Evolutionary conservation across 148 eudicot species (phyloP), one percentile per base, ranked within the genome.

Genomic region (Fagopyrum esculentum): DNA sequence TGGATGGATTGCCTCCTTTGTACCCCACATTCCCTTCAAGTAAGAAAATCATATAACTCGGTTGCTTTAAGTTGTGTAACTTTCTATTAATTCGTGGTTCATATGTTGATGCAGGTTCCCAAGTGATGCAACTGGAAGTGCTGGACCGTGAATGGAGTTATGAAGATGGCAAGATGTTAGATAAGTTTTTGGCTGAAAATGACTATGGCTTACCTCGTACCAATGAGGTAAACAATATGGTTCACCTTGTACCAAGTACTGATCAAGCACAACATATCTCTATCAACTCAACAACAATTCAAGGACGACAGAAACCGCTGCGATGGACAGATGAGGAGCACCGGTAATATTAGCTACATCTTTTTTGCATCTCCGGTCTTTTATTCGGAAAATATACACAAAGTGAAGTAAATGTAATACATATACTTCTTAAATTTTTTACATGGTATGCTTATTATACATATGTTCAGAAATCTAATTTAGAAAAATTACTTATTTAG

Each of bases 301-400:
- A 55, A n/a, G 22, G 35, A 60, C 19, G 66, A 6, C 66, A 60
- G 9, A 60, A 60, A 22, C 12, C 35, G 30, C 12, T 88, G 60
- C 97, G 97, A 17, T 93, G 98, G 98, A 93, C 98, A 1, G 98
- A 93, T 75, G 97, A 91, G 72, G 98, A 93, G 80, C 98, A 93
- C 35, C 91, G 84, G 98, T 93, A 81, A 86, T 90, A 4, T 60
- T 9, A 7, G 4, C 8, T 57, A 57, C 87, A 61, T 48, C 9
- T 35, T 35, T 12, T 68, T 22, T 22, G 26, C 26, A 22, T 22
- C 26, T 22, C 26, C 26, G 26, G 26, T 22, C 26, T 22, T 22
- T 22, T 22, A 22, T 22, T 22, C 26, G 26, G 26, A 22, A 22
- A 22, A 22, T 22, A 22, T 22, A 22, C 26, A 22, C 26, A 22